Evolutionary conservation across 129 eudicot species (phyloP).

Genomic region (Artemisia annua): DNA sequence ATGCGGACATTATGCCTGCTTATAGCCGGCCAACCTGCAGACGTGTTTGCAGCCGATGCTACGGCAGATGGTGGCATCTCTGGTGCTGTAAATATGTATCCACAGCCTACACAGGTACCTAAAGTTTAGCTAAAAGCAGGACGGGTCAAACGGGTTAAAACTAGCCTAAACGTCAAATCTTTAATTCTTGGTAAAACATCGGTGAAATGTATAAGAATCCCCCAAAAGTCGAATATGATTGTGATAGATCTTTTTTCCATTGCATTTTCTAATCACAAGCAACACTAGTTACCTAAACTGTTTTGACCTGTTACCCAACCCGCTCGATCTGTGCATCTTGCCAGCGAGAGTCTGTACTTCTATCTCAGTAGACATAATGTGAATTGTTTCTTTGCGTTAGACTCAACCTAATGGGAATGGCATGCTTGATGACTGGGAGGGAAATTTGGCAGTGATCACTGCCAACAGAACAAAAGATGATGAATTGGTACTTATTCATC

Average conservation of each 20-base stretch:
- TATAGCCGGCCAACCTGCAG: slow-evolving; percentile 92
- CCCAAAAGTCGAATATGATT: too few relatives aligned
- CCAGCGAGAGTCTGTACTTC: neutral
- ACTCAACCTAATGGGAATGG: slow-evolving; percentile 50
- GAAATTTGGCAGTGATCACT: slow-evolving; percentile 41
- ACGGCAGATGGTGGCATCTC: slow-evolving; percentile 40
- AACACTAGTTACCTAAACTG: neutral
- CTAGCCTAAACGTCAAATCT: too few relatives aligned
- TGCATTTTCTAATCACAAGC: too few relatives aligned
- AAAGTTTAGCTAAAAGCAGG: neutral
- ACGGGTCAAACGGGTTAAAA: too few relatives aligned
- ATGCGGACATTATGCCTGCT: slow-evolving; percentile 92
- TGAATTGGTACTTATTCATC: slow-evolving; percentile 41
- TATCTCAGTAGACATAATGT: slow-evolving; percentile 14
- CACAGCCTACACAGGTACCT: slow-evolving; percentile 60
- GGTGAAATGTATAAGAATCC: too few relatives aligned
- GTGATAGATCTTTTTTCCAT: too few relatives aligned
- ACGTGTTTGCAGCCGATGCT: slow-evolving; percentile 61
- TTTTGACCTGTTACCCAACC: neutral
- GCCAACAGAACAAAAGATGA: slow-evolving; percentile 49
- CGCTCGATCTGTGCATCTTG: too few relatives aligned
- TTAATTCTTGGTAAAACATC: too few relatives aligned
- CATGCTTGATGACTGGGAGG: slow-evolving; percentile 67
- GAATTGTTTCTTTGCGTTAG: slow-evolving; percentile 18
- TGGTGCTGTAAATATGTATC: slow-evolving; percentile 33